Evolutionary conservation across 2,329 filamentous ascomycete genomes (phyloP), one percentile per base, ranked within the genome.

Genomic region (Colletotrichum eleusines): DNA sequence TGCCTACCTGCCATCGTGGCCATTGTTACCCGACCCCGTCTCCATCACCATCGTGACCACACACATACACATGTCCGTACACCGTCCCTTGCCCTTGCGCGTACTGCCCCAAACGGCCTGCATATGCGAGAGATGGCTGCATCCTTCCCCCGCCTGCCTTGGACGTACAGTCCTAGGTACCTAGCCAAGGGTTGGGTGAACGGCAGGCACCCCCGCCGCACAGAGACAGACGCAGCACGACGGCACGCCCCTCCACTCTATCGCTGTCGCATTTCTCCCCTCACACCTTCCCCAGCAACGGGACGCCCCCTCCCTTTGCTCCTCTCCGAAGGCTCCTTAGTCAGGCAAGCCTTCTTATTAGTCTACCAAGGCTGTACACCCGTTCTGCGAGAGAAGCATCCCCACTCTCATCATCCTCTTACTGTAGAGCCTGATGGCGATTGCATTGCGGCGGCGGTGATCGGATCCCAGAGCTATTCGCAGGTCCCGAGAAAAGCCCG

Each of bases 81-180:
- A 33, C 38, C 50, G 28, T 38, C 48, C 48, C 35, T 54, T 42
- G 11, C 53, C 59, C 54, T 71, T n/a, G n/a, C n/a, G n/a, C 46
- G 69, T 63, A 60, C 53, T 66, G 35, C 65, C 48, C 66, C 66
- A 65, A 72, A 72, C 66, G 46, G 69, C 69, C 59, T 72, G 69
- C 69, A 70, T 72, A 72, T 72, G 69, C 69, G 65, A 60, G 69
- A 72, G 69, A 72, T 72, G 69, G 69, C 66, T 69, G 54, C 69
- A 65, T 65, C 59, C 67, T 42, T 59, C 48, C 59, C 64, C 44
- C 65, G 44, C 69, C 58, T 57, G 42, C 63, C 67, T 55, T 46
- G 28, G 48, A 63, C 38, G 50, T 67, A 71, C 57, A 63, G 66
- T 65, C 69, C 66, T 40, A 40, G 14, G 14, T 40, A 38, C 69